Conservation (phyloP, 202 grass and related monocot genomes). For the Elaeis oleifera region DNA sequence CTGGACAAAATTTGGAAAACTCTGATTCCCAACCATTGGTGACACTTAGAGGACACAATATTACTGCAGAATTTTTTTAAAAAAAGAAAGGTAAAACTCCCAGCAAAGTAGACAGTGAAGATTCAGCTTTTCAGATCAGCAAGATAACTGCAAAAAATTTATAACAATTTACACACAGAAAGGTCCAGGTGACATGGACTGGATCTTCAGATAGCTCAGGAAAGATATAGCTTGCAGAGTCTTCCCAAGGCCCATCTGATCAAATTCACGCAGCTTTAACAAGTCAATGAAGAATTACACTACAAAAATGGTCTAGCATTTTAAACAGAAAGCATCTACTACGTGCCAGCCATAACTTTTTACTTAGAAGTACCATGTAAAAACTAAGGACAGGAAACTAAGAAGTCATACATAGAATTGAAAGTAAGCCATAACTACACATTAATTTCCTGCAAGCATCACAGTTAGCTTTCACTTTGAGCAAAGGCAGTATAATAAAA, state of each 20-base stretch:
- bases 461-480: too few relatives aligned
- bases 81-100: slow-evolving; percentile 9
- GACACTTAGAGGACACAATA: slow-evolving; percentile 85
- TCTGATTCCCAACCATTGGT: slow-evolving; percentile 73
- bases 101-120: not conserved
- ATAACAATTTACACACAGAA: slow-evolving; percentile 48
- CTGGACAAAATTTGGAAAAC: slow-evolving; percentile 66
- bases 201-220: slow-evolving; percentile 67
- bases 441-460: too few relatives aligned
- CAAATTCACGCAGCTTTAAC: slow-evolving; percentile 8
- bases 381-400: too few relatives aligned
- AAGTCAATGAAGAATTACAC: not conserved
- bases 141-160: slow-evolving; percentile 2
- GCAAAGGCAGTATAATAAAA: too few relatives aligned
- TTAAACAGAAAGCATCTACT: not conserved
- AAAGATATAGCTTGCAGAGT: slow-evolving; percentile 90
- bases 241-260: slow-evolving; percentile 93
- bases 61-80: slow-evolving; percentile 43
- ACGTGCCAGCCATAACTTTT: not conserved
- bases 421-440: too few relatives aligned
- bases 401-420: too few relatives aligned
- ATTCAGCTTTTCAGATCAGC: not conserved
- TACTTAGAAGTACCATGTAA: too few relatives aligned
- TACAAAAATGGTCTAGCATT: slow-evolving; percentile 1
- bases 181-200: slow-evolving; percentile 43